A percentile compares a stretch with the other conserved stretches of the same genome.
Conservation (phyloP, 805 yeast species). For the Candida saitoana region DNA sequence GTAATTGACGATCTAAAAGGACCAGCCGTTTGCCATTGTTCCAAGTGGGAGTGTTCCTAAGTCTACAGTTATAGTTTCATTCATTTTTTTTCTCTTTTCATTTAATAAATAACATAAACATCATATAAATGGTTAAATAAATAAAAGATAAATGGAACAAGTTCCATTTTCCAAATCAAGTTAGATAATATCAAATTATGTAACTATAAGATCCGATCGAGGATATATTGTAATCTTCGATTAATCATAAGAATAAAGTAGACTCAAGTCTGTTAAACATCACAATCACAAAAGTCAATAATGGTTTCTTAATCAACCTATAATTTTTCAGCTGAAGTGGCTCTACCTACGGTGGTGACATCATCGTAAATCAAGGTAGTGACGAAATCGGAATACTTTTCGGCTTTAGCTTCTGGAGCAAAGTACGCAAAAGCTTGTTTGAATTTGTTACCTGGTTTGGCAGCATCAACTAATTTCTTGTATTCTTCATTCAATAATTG, state of each 20-base stretch:
- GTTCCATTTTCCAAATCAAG: neutral
- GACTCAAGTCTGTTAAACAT: no score
- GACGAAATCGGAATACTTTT: constrained; percentile 70
- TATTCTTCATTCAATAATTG: constrained; percentile 60
- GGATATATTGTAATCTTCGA: no score
- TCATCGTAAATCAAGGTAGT: constrained; percentile 76
- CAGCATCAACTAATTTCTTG: constrained; percentile 43
- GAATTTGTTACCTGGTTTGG: constrained; percentile 62
- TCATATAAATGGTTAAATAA: neutral
- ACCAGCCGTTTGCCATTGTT: no score
- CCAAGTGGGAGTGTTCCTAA: no score
- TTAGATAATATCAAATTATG: neutral
- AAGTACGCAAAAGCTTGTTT: constrained; percentile 65
- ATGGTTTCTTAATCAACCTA: no score
- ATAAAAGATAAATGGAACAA: neutral
- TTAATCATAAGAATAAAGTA: no score
- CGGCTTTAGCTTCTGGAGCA: constrained; percentile 68
- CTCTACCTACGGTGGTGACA: constrained; percentile 51
- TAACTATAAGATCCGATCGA: neutral
- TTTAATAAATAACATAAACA: constrained; percentile 1
- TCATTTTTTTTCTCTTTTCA: no score
- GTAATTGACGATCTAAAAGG: no score
- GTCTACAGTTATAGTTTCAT: no score
- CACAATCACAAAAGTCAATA: no score
- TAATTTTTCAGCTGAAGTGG: constrained; percentile 38